These are phyloP conservation scores for Solanum hybrid DNA, from an alignment of 305 asterid genomes.

Conservation along the genomic window DNA sequence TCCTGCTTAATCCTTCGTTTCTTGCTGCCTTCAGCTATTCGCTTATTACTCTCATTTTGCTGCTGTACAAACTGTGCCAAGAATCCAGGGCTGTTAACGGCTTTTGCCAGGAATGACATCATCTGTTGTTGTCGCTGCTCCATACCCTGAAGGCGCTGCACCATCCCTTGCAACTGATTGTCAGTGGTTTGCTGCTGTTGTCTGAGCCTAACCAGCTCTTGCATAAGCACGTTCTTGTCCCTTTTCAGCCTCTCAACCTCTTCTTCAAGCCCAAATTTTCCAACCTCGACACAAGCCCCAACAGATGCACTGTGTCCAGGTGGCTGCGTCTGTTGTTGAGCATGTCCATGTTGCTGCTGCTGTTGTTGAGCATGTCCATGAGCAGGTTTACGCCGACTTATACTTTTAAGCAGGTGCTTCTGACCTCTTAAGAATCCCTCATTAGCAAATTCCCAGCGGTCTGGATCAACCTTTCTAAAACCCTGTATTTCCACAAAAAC, in stretches of 20 bases:
- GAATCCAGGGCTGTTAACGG: conserved; percentile 87
- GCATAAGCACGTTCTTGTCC: conserved; percentile 91
- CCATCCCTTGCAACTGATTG: conserved; percentile 65
- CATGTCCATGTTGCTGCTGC: conserved; percentile 56
- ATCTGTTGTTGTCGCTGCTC: conserved; percentile 94
- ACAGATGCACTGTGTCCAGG: conserved; percentile 45
- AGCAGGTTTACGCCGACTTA: conserved; percentile 71
- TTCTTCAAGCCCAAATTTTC: conserved; percentile 90
- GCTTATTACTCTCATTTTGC: conserved; percentile 53
- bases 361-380: conserved; percentile 68
- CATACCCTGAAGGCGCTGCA: conserved; percentile 89
- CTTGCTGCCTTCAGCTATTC: conserved; percentile 60
- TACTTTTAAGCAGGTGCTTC: conserved; percentile 68
- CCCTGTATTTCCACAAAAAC: conserved; percentile 41
- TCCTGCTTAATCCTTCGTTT: conserved; percentile 82
- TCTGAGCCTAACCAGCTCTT: conserved; percentile 82
- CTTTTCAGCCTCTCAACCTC: conserved; percentile 89
- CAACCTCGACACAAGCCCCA: conserved; percentile 88
- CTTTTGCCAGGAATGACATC: conserved; percentile 98
- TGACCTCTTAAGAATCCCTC: conserved; percentile 96
- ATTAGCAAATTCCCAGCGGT: conserved; percentile 95
- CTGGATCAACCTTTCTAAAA: conserved; percentile 91
- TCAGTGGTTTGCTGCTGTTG: conserved; percentile 92
- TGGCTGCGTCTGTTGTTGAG: conserved; percentile 56
- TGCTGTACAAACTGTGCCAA: conserved; percentile 85